Evolutionary conservation across 2,329 filamentous ascomycete species (phyloP).

Genomic region (Bipolaris victoriae): DNA sequence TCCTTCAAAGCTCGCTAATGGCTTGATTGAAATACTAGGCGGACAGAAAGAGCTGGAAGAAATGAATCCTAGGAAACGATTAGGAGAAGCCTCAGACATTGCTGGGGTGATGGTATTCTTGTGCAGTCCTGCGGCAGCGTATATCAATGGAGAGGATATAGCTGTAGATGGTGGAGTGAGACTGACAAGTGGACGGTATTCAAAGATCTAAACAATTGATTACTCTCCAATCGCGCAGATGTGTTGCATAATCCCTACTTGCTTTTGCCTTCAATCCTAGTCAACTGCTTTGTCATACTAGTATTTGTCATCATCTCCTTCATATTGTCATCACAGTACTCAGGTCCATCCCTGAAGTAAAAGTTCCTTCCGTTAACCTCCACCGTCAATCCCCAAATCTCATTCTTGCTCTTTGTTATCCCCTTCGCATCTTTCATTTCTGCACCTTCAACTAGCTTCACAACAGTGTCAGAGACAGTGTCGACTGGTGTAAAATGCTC

Average conservation of each 20-base stretch:
- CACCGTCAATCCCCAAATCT: conserved; percentile 36
- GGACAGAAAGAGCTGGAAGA: conserved; percentile 51
- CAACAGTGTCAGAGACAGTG: conserved; percentile 37
- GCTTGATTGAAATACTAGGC: conserved; percentile 47
- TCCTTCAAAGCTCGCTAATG: conserved; percentile 46
- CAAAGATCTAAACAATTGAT: conserved; percentile 28
- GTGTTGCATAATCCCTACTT: conserved; percentile 4
- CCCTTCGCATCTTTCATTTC: conserved; percentile 36
- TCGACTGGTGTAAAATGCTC: conserved; percentile 43
- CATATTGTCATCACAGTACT: conserved; percentile 38
- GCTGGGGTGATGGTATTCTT: conserved; percentile 48
- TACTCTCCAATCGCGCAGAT: background rate
- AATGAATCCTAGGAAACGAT: conserved; percentile 39
- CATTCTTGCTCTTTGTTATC: conserved; percentile 24
- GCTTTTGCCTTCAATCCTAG: conserved; percentile 30
- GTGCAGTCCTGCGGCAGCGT: conserved; percentile 35
- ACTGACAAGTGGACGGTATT: conserved; percentile 34
- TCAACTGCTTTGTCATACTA: conserved; percentile 36
- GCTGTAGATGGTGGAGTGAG: conserved; percentile 41
- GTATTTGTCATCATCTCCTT: conserved; percentile 39
- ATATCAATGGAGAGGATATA: conserved; percentile 45
- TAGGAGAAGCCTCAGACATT: conserved; percentile 47
- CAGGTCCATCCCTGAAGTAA: conserved; percentile 32
- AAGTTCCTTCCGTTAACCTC: conserved; percentile 38
- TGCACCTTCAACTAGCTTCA: conserved; percentile 39